phyloP scores from a whole-genome alignment of 2,329 filamentous ascomycete species.

The Aureobasidium leucospermi region DNA sequence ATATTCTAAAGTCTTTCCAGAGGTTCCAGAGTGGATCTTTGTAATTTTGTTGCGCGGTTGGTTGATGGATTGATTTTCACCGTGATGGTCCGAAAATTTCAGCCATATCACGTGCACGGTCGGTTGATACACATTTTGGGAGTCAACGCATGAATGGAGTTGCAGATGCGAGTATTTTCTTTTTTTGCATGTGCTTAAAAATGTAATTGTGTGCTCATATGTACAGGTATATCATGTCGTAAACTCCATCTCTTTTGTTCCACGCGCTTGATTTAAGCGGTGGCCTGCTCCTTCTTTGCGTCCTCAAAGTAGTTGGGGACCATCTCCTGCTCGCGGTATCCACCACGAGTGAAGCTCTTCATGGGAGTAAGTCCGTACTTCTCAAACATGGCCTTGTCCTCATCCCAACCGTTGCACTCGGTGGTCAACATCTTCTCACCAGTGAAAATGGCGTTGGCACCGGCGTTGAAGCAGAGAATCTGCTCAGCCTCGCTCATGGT shows the following conservation, averaged over 20 bases:
- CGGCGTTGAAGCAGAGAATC: constrained; percentile 80
- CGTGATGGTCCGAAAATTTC: constrained; percentile 9
- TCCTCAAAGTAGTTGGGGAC: constrained; percentile 12
- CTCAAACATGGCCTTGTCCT: constrained; percentile 76
- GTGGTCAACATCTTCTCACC: constrained; percentile 95
- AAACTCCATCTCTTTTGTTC: not conserved
- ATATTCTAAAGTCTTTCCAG: not conserved
- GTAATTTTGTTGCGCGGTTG: not conserved
- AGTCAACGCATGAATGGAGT: no score
- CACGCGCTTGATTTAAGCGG: not conserved
- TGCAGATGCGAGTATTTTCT: no score
- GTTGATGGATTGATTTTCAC: not conserved
- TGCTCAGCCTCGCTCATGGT: constrained; percentile 85
- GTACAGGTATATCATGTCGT: not conserved
- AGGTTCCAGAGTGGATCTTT: not conserved
- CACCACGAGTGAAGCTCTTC: constrained; percentile 37
- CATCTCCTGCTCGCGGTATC: constrained; percentile 21
- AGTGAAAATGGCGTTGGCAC: constrained; percentile 90
- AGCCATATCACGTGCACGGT: not conserved
- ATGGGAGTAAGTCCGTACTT: constrained; percentile 78
- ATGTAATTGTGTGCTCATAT: not conserved
- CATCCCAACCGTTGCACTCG: constrained; percentile 83
- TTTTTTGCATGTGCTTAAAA: not conserved
- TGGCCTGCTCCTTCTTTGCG: not conserved
- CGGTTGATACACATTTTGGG: no score